Evolutionary conservation across 1,284 basidiomycete species (phyloP), one percentile per base, ranked within the genome.

Genomic region (Ceratobasidium sp.): DNA sequence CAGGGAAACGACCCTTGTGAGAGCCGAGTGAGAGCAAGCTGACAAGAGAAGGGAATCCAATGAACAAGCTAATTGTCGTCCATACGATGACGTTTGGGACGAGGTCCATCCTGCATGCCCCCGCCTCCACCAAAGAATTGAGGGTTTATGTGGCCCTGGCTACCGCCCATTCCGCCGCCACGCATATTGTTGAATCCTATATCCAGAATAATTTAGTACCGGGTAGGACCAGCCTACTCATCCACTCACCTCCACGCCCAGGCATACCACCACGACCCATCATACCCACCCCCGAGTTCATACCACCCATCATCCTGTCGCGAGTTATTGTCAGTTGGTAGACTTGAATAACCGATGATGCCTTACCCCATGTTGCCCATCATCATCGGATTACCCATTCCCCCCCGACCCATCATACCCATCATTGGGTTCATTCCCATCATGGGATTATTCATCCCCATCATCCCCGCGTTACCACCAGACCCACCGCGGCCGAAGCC

Each of bases 371-470:
- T 46, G 39, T 66, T 66, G 5, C 60, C 60, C 60, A 66, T 66
- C 60, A 66, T 66, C 50, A 66, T 66, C 27, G 60, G 60, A 27
- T 66, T 66, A 7, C 25, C 46, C 68, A 64, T 57, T 39, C 71
- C 71, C 6, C 53, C 71, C 6, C 53, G 58, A 46, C 50, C 62
- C 68, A 71, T 71, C 70, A 71, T 71, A 9, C 69, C 64, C 42
- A 62, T 67, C 58, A 71, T 69, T 16, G 56, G 56, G 19, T 70
- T 62, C 30, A 58, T 36, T 3, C 69, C 69, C 47, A 56, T 52
- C 62, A 62, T 69, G 4, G 68, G 52, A 25, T 47, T 64, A 21
- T 23, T 23, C 57, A 49, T 46, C 16, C 58, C 47, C n/a, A 44
- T 44, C 59, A 29, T 49, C 19, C 50, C 33, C 54, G 19, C 42